These are phyloP conservation scores for Paramecium caudatum DNA, from an alignment of 73 alveolate genomes.

Conservation along the genomic window DNA sequence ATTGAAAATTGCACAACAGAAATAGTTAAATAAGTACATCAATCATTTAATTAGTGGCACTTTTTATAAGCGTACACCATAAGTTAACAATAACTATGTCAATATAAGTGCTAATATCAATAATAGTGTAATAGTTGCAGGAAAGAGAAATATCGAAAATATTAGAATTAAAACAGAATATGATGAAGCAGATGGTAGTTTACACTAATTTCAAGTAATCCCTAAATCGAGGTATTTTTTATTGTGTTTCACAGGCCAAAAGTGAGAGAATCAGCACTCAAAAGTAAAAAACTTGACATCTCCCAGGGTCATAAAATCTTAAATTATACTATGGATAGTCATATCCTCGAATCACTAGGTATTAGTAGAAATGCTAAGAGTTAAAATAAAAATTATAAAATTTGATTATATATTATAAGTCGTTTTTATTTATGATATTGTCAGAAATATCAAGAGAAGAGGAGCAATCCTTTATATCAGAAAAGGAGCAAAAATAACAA, in stretches of 20 bases:
- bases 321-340: constrained; percentile 12
- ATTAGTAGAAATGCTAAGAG: not conserved
- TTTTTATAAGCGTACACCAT: constrained; percentile 8
- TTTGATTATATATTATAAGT: constrained; percentile 43
- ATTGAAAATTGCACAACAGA: constrained; percentile 36
- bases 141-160: not conserved
- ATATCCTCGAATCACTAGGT: not conserved
- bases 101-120: constrained; percentile 41
- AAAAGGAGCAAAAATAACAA: not conserved
- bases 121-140: constrained; percentile 40
- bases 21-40: not conserved
- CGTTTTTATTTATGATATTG: constrained; percentile 14
- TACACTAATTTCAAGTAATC: not conserved
- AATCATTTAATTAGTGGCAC: constrained; percentile 28
- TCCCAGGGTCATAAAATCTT: constrained; percentile 28
- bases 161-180: constrained; percentile 32
- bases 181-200: constrained; percentile 54
- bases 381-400: constrained; percentile 25
- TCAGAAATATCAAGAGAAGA: constrained; percentile 51
- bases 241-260: not conserved
- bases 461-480: constrained; percentile 19
- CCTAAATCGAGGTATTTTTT: constrained; percentile 59
- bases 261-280: constrained; percentile 41
- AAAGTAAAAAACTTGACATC: constrained; percentile 2
- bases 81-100: constrained; percentile 53